Evolutionary conservation across 208 protist species (phyloP).

Genomic region (Trypanosoma boissoni): DNA sequence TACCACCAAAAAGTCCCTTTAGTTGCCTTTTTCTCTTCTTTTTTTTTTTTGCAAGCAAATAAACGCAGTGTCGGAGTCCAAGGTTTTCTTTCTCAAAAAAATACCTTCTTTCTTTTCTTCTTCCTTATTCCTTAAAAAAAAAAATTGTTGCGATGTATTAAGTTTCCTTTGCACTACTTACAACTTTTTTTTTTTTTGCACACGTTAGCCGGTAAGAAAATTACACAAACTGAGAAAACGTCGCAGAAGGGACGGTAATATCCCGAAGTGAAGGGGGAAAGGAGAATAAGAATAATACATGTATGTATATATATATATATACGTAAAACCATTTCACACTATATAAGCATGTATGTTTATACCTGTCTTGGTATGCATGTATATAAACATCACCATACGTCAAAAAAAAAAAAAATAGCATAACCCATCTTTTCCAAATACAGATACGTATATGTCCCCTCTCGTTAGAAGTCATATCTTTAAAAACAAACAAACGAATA

Average conservation of each 20-base stretch:
- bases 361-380: too few species aligned
- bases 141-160: background rate
- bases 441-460: too few species aligned
- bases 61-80: too few species aligned
- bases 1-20: too few species aligned
- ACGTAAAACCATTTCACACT: background rate
- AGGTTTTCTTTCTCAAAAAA: constrained; percentile 7
- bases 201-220: too few species aligned
- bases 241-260: background rate
- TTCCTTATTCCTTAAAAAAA: background rate
- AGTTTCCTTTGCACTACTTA: constrained; percentile 13
- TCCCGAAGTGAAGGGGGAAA: background rate
- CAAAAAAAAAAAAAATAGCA: too few species aligned
- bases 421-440: too few species aligned
- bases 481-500: constrained; percentile 20
- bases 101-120: background rate
- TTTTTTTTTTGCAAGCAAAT: background rate
- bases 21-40: background rate
- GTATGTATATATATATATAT: background rate
- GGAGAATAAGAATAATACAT: constrained; percentile 1
- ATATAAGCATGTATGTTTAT: background rate
- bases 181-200: constrained; percentile 15
- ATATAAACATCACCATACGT: too few species aligned
- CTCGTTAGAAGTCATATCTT: too few species aligned
- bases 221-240: background rate